Base-by-base conservation (phyloP, 139 green algal species). In the Coccomyxa sp. region DNA sequence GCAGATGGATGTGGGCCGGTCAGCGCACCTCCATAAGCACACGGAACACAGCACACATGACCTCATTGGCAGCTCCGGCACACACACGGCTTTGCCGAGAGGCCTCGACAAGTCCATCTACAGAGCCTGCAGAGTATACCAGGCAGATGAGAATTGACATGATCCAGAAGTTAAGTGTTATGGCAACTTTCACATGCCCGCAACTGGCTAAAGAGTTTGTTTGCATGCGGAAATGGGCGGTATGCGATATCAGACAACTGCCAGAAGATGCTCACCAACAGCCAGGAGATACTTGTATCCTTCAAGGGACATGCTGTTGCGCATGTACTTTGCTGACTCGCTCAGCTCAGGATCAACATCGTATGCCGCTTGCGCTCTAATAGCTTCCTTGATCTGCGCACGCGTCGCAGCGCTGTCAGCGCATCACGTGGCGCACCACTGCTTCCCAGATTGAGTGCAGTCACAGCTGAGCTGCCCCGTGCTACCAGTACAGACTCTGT, bases 101-200 rank as follows among this genome's bases (percentile, higher is more conserved):
- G 39, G 88, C 88, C 82, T 92, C 88, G n/a, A 88, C 83, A 54
- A 92, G 77, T 0, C 88, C 88, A 50, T 92, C 88, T 50, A 91
- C 36, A 7, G 80, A 80, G 9, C 78, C 86, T 82, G 84, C 78
- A 78, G 70, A 12, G 16, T 31, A 1, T 34, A 44, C 70, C 29
- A 36, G 6, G 64, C 5, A 71, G 14, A 37, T 71, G 18, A 7
- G 1, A 18, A 64, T 64, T 18, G 50, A 12, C 2, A 64, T 22
- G 27, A 6, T 5, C 22, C 18, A n/a, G n/a, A n/a, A n/a, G n/a
- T n/a, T n/a, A n/a, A n/a, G n/a, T n/a, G n/a, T n/a, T n/a, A n/a
- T n/a, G n/a, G 50, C 18, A 18, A 64, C 2, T 31, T 1, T 18
- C 50, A 6, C 50, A 64, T 64, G 50, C 50, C 22, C 1, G 50